Evolutionary conservation across 352 stramenopile genomes (phyloP), one percentile per base, ranked within the genome.

Genomic region (Phytophthora boehmeriae): DNA sequence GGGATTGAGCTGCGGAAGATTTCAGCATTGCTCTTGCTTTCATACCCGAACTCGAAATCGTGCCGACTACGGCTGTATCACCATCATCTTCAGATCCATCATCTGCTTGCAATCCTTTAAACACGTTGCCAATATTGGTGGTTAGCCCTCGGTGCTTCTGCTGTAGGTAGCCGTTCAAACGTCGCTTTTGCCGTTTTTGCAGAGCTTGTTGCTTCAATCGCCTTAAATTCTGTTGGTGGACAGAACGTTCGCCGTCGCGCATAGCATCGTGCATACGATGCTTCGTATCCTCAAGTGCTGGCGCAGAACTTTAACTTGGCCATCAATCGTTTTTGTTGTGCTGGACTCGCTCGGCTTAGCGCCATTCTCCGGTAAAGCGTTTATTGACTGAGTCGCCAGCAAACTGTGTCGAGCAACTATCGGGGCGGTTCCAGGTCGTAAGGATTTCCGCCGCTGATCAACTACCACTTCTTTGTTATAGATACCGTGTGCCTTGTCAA

Each of bases 111-210:
- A 72, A 32, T 0, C 80, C 76, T 57, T 87, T 87, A 48, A 92
- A 89, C 14, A 90, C 80, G 17, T 83, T 81, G 8, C 80, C 83
- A 22, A 90, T 90, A 38, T 86, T 89, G 9, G 70, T 79, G 28
- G 80, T 87, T 38, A 88, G 64, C 36, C 89, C 78, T 35, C 83
- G 76, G 1, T 74, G 73, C 58, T 92, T 92, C 53, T 92, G 83
- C 34, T 88, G 75, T 41, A 92, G 44, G 38, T 92, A 92, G 20
- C 86, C 65, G 23, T 90, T 75, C 80, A 89, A 88, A 10, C 80
- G 78, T 17, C 76, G 74, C 25, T 71, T 65, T 47, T 89, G 85
- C 32, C 89, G 77, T 11, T 80, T 43, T 16, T 78, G 54, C 2
- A 71, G 55, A 2, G 75, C 66, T 35, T 73, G 52, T 13, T 76